Conservation (phyloP, 73 alveolate species). For the Paramecium tetraurelia region DNA sequence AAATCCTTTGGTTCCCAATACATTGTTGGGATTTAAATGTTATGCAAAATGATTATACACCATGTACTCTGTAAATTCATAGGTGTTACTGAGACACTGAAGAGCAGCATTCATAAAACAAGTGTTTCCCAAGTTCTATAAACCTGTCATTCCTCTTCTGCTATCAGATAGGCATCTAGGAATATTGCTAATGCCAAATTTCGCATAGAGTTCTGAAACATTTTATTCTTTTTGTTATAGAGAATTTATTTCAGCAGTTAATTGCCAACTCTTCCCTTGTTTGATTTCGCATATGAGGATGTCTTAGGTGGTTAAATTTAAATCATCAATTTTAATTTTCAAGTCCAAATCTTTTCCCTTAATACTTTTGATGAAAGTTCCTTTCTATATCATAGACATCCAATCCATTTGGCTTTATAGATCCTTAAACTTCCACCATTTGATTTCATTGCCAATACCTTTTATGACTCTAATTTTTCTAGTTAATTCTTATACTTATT, state of each 20-base stretch:
- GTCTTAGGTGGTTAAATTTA: not conserved
- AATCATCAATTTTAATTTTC: not conserved
- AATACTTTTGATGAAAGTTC: not conserved
- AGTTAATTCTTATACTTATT: not conserved
- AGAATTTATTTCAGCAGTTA: not conserved
- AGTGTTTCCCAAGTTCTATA: conserved; percentile 81
- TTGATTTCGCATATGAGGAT: conserved; percentile 7
- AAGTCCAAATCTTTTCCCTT: not conserved
- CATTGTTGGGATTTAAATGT: conserved; percentile 45
- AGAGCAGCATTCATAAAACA: conserved; percentile 82
- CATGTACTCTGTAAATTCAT: conserved; percentile 73
- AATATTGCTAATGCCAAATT: not conserved
- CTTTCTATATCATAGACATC: not conserved
- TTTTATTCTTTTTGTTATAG: not conserved
- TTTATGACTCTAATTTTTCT: not conserved
- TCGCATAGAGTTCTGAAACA: not conserved
- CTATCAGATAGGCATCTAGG: not conserved
- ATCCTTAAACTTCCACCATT: not conserved
- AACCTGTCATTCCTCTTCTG: conserved; percentile 74
- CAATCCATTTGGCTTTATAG: not conserved
- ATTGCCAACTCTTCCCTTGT: not conserved
- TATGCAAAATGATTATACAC: conserved; percentile 13
- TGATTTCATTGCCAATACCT: not conserved
- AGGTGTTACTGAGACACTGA: conserved; percentile 78
- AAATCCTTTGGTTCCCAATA: conserved; percentile 69